Base-by-base conservation (phyloP, 495 filamentous ascomycete species). In the Xylaria venustula region DNA sequence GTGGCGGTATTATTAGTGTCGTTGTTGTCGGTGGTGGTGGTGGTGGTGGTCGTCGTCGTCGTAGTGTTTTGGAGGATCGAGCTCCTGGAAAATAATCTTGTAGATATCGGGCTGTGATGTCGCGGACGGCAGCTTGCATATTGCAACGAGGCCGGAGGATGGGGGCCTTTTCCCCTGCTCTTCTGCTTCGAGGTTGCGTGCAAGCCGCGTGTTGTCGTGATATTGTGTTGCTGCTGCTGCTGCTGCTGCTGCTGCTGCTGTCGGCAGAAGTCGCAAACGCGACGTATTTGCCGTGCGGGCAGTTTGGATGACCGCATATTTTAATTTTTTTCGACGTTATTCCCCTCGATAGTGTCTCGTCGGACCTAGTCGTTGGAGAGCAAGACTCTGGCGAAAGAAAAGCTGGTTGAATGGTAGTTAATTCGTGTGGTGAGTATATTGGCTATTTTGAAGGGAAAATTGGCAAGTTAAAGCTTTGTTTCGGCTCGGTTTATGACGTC, bases 231-330 rank as follows among this genome's bases (percentile, higher is more conserved):
- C 15, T 30, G 57, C 17, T 37, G 50, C n/a, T 45, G 41, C 15
- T 34, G 30, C 19, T 14, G 44, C 22, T 54, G 49, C 36, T 36
- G 63, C 42, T 59, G 68, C 32, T 51, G 58, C 30, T 64, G 66
- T 17, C 50, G 54, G 58, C 69, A 71, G 54, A 54, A 60, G 53
- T 64, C 58, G 50, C 64, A 65, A 51, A 69, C 60, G 37, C 69
- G 69, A 42, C 54, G 54, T 0, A 61, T 46, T 54, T 58, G 40
- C 36, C 58, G 61, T 42, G 20, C 28, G 7, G 59, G 57, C 11
- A 63, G 22, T 15, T 60, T 45, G 14, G 59, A 64, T 3, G 64
- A 60, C 53, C 66, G 52, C 69, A 71, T 71, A 37, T 5, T 30
- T 50, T 17, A 23, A 23, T 45, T 11, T 15, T 47, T 9, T 11